phyloP scores from a whole-genome alignment of 805 yeast species.

The Komagataella pseudopastoris region DNA sequence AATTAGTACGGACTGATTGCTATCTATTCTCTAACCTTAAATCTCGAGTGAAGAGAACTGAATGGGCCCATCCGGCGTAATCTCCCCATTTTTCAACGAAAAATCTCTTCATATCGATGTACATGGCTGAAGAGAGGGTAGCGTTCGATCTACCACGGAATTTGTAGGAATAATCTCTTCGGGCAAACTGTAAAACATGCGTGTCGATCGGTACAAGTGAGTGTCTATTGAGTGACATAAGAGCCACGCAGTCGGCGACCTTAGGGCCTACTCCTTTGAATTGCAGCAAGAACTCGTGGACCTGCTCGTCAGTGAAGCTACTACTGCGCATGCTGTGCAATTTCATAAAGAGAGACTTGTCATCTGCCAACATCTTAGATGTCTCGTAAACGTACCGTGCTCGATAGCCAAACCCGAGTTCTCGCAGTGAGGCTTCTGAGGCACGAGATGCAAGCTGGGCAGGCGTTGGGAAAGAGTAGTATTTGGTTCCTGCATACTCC shows the following conservation, averaged over 20 bases:
- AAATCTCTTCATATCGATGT: slow-evolving; percentile 41
- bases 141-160: slow-evolving; percentile 7
- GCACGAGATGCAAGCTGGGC: slow-evolving; percentile 24
- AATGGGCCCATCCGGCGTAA: slow-evolving; percentile 98
- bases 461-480: slow-evolving; percentile 69
- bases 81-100: slow-evolving; percentile 70
- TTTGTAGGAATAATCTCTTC: slow-evolving; percentile 55
- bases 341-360: slow-evolving; percentile 21
- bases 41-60: slow-evolving; percentile 84
- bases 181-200: slow-evolving; percentile 84
- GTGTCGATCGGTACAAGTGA: slow-evolving; percentile 92
- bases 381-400: slow-evolving; percentile 81
- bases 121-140: slow-evolving; percentile 34
- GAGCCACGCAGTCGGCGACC: slow-evolving; percentile 92
- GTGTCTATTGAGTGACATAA: slow-evolving; percentile 82
- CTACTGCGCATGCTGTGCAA: slow-evolving; percentile 11
- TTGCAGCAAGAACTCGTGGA: slow-evolving; percentile 44
- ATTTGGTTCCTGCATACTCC: slow-evolving; percentile 35
- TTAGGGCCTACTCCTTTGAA: slow-evolving; percentile 93
- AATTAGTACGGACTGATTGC: neutral
- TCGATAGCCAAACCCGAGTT: slow-evolving; percentile 73
- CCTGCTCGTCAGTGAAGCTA: slow-evolving; percentile 22
- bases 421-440: slow-evolving; percentile 23
- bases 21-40: slow-evolving; percentile 14
- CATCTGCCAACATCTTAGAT: slow-evolving; percentile 36